Evolutionary conservation across 805 yeast species (phyloP), one percentile per base, ranked within the genome.

Genomic region (Pichia californica): DNA sequence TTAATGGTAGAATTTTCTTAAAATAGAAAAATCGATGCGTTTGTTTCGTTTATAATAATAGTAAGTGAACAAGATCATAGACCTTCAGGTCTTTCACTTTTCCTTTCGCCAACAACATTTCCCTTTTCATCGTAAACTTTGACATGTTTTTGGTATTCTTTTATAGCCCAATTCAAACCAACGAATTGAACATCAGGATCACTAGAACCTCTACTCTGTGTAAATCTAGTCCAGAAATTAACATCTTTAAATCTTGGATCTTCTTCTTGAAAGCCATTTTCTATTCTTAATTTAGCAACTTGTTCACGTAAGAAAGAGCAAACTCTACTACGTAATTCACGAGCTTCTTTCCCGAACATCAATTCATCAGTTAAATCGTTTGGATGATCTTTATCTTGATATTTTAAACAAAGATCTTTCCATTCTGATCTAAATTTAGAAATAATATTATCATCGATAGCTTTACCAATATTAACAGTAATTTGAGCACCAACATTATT

Each of bases 161-260:
- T 77, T 31, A 84, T 74, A 2, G 94, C 94, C 93, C 94, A 85
- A 57, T 86, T 86, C 55, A 79, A 66, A 2, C 95, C 95, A 23
- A 83, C 72, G 52, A 86, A 83, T 52, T 77, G 64, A 19, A 86
- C 74, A 43, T 78, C 84, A 0, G 83, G 83, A 47, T 79, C 88
- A 45, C 80, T 73, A 21, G 55, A 63, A 10, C 94, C 94, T 61
- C 81, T 86, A 3, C 81, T 61, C 2, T 45, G 38, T 7, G 91
- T 84, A 58, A 70, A 86, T 18, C 66, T 61, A 51, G 68, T 76
- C 98, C 98, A 89, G 70, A 83, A 89, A 18, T 61, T 62, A 2
- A 87, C 88, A 26, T 71, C 69, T 41, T 70, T 76, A 52, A 88
- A 79, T 45, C 89, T 67, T 10, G 76, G 68, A 54, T 87, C 95